Base-by-base conservation (phyloP, 495 filamentous ascomycete species). In the Pyronema domesticum region DNA sequence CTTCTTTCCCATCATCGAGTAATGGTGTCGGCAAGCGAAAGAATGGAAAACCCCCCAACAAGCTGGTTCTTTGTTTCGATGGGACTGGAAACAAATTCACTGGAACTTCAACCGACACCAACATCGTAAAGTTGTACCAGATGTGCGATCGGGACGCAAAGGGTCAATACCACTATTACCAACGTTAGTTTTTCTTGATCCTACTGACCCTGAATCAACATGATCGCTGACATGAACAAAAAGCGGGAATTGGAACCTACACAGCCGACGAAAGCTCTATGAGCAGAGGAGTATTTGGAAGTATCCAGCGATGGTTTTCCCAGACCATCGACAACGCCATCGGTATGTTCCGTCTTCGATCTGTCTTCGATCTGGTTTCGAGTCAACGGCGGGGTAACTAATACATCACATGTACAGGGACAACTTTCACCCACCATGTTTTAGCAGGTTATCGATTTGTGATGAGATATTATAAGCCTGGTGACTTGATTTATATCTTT, bases 371-470 rank as follows among this genome's bases (percentile, higher is more conserved):
- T 13, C 1, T 42, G 3, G 39, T 42, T 42, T 13, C 1, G 39
- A 42, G 39, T 42, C 1, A 42, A 17, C 11, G 6, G 15, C 11
- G 7, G 11, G 7, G 7, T 42, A 1, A 42, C 39, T 42, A 13
- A 42, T 3, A 6, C 1, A 13, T 42, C 11, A 13, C 3, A 17
- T 42, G 1, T 42, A 1, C 43, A 58, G 40, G 64, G 19, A 71
- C 63, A 1, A 71, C 69, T 1, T 74, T 74, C 49, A 68, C 69
- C 42, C 55, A 65, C 6, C 72, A 75, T 49, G 71, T 74, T 6
- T 68, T 73, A 46, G 63, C 65, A 36, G 72, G 73, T 3, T 75
- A 75, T 49, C 61, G 65, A 11, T 75, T 75, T 57, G 49, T 74
- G 30, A 72, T 72, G 61, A 65, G 72, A 13, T 72, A 71, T 53